phyloP scores from a whole-genome alignment of 192 early-diverging fungal species.

The Funneliformis geosporum region DNA sequence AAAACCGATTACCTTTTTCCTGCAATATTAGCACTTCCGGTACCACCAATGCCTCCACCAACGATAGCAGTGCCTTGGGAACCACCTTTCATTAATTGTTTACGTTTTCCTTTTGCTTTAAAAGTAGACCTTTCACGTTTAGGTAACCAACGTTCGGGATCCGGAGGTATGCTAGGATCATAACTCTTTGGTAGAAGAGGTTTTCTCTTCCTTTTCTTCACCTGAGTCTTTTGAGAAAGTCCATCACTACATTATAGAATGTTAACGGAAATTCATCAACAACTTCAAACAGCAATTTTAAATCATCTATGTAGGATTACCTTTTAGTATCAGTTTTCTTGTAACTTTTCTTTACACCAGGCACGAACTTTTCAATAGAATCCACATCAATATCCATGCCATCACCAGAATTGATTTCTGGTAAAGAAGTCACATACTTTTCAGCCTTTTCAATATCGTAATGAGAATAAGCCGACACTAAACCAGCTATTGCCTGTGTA shows the following conservation, averaged over 20 bases:
- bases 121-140: conserved; percentile 63
- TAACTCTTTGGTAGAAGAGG: conserved; percentile 58
- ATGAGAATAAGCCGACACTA: conserved; percentile 66
- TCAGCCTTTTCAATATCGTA: conserved; percentile 62
- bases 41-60: conserved; percentile 70
- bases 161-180: conserved; percentile 50
- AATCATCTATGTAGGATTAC: conserved; percentile 5
- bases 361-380: conserved; percentile 54
- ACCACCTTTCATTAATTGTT: conserved; percentile 60
- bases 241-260: conserved; percentile 10
- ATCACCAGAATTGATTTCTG: conserved; percentile 37
- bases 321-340: conserved; percentile 43
- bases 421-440: conserved; percentile 60
- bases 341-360: conserved; percentile 58
- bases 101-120: conserved; percentile 56
- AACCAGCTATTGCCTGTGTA: conserved; percentile 62
- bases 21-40: conserved; percentile 72
- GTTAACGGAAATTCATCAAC: conserved; percentile 1
- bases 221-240: conserved; percentile 36
- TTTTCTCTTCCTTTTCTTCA: conserved; percentile 59
- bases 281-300: neutral
- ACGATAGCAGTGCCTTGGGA: conserved; percentile 63
- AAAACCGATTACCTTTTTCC: conserved; percentile 36
- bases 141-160: conserved; percentile 76
- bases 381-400: conserved; percentile 51